These are phyloP conservation scores for Pseudozyma tsukubaensis DNA, from an alignment of 1,284 basidiomycete genomes.

Conservation along the genomic window DNA sequence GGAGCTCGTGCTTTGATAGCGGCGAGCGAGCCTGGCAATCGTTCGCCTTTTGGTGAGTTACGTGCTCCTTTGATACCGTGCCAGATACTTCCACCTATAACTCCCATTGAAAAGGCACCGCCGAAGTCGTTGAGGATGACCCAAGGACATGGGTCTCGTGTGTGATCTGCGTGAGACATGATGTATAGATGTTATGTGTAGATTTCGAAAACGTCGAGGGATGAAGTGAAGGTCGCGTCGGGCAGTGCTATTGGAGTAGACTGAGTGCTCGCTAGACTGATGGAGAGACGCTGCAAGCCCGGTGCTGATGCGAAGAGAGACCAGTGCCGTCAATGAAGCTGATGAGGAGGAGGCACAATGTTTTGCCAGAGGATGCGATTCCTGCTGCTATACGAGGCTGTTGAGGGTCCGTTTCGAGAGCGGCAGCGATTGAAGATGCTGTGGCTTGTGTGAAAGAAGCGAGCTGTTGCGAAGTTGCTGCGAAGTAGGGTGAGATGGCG, in stretches of 20 bases:
- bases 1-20: slow-evolving; percentile 98
- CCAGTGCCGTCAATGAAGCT: no score
- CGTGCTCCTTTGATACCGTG: slow-evolving; percentile 98
- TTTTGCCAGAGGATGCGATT: no score
- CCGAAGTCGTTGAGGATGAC: slow-evolving; percentile 99
- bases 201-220: not conserved
- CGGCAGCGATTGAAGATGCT: no score
- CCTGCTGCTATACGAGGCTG: no score
- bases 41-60: slow-evolving; percentile 94
- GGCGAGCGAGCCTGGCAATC: slow-evolving; percentile 89
- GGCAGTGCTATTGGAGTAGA: not conserved
- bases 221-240: not conserved
- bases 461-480: no score
- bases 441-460: no score
- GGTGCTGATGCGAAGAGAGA: no score
- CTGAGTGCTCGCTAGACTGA: no score
- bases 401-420: no score
- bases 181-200: not conserved
- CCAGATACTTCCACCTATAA: slow-evolving; percentile 96
- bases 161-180: slow-evolving; percentile 58
- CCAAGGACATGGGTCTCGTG: slow-evolving; percentile 78
- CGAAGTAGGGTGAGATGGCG: no score
- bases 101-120: slow-evolving; percentile 90
- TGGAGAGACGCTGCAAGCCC: no score
- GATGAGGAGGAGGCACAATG: no score